Percentiles rank a stretch among this genome's conserved stretches.
phyloP scores from a whole-genome alignment of 345 rosid genomes.

The Microthlaspi erraticum region DNA sequence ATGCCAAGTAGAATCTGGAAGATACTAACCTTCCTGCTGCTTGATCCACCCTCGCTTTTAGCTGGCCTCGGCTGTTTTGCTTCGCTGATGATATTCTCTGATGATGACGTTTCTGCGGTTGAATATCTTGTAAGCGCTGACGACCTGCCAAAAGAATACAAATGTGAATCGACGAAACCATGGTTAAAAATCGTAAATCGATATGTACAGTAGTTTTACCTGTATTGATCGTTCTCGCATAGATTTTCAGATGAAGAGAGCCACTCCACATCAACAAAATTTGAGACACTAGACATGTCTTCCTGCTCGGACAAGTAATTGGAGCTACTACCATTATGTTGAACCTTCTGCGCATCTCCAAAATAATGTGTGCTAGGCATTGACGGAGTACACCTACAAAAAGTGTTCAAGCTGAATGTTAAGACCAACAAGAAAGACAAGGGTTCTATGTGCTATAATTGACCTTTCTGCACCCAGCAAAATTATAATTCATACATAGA shows the following conservation, averaged over 20 bases:
- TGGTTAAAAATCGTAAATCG: background rate
- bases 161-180: background rate
- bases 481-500: constrained; percentile 11
- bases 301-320: constrained; percentile 67
- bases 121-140: constrained; percentile 58
- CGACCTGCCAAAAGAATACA: constrained; percentile 58
- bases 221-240: constrained; percentile 85
- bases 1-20: constrained; percentile 11
- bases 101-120: constrained; percentile 64
- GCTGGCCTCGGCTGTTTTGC: constrained; percentile 63
- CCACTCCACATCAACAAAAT: constrained; percentile 94
- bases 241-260: constrained; percentile 92
- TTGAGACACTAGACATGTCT: constrained; percentile 72
- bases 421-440: constrained; percentile 20
- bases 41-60: constrained; percentile 66
- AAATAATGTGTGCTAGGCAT: constrained; percentile 78
- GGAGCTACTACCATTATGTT: constrained; percentile 56
- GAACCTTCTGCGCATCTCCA: constrained; percentile 67
- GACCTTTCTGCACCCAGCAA: constrained; percentile 9
- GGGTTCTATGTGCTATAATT: constrained; percentile 2
- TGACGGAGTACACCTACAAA: constrained; percentile 70
- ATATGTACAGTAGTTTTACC: constrained; percentile 50
- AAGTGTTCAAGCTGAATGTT: constrained; percentile 15
- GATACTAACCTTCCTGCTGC: constrained; percentile 73
- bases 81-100: constrained; percentile 77